phyloP scores from a whole-genome alignment of 305 asterid genomes.

The Fraxinus sp. region DNA sequence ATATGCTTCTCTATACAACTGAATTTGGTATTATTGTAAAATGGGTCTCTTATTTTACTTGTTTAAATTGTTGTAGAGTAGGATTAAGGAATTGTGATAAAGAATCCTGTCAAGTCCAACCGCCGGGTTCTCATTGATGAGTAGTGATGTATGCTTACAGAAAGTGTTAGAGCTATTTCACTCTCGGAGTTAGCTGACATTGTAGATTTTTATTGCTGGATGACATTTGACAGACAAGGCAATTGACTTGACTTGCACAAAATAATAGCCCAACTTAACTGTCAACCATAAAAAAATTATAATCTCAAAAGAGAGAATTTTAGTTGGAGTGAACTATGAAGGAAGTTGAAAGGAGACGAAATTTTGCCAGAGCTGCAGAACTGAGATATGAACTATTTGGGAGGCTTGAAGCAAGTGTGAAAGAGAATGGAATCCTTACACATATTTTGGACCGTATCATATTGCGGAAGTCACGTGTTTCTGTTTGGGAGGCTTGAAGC shows the following conservation, averaged over 20 bases:
- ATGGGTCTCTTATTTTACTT: not conserved
- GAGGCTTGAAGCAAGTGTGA: slow-evolving; percentile 41
- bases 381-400: slow-evolving; percentile 69
- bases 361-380: slow-evolving; percentile 85
- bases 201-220: slow-evolving; percentile 34
- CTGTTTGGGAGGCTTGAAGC: slow-evolving; percentile 1
- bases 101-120: slow-evolving; percentile 40
- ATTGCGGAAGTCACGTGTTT: slow-evolving; percentile 83
- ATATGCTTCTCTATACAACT: not conserved
- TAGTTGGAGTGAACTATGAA: slow-evolving; percentile 69
- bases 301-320: slow-evolving; percentile 73
- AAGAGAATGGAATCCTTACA: slow-evolving; percentile 55
- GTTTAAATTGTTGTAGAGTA: not conserved
- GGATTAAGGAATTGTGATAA: not conserved
- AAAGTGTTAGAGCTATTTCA: not conserved
- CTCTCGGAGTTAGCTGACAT: not conserved
- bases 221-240: slow-evolving; percentile 85
- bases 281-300: slow-evolving; percentile 80
- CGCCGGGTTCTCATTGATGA: not conserved
- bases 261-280: slow-evolving; percentile 65
- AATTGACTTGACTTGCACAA: slow-evolving; percentile 61
- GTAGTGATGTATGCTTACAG: not conserved
- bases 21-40: not conserved
- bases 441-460: slow-evolving; percentile 79
- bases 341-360: slow-evolving; percentile 83